Conservation (phyloP, 2,329 filamentous ascomycete species). For the Amauroascus verrucosus region DNA sequence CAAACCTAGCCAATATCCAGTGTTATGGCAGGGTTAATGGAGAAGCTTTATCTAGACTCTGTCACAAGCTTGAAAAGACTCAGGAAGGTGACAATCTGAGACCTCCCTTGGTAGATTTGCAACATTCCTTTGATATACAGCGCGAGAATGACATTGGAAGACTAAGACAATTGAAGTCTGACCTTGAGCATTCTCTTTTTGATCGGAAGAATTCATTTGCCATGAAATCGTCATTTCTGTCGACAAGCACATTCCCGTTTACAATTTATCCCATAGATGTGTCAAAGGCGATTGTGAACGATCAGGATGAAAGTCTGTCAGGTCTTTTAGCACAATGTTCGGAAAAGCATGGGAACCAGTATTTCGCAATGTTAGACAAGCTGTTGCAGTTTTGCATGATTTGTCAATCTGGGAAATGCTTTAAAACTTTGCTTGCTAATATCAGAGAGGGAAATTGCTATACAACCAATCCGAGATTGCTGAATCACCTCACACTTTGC, state of each 20-base stretch:
- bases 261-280: not conserved
- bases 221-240: not conserved
- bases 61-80: constrained; percentile 1
- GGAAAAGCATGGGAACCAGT: not conserved
- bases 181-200: not conserved
- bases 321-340: not conserved
- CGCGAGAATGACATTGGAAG: constrained; percentile 2
- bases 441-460: not conserved
- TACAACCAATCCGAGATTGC: not conserved
- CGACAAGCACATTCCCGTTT: not conserved
- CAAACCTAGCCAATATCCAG: constrained; percentile 15
- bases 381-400: not conserved
- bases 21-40: constrained; percentile 18
- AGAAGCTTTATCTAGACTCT: constrained; percentile 17
- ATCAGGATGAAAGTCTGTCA: not conserved
- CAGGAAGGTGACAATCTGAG: not conserved
- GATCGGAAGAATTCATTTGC: not conserved
- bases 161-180: not conserved
- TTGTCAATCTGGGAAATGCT: not conserved
- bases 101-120: not conserved
- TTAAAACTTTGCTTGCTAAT: not conserved
- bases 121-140: not conserved
- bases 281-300: not conserved
- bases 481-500: not conserved
- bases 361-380: not conserved